Evolutionary conservation across 768 basidiomycete genomes (phyloP).

Genomic region (Myochromella boudieri): DNA sequence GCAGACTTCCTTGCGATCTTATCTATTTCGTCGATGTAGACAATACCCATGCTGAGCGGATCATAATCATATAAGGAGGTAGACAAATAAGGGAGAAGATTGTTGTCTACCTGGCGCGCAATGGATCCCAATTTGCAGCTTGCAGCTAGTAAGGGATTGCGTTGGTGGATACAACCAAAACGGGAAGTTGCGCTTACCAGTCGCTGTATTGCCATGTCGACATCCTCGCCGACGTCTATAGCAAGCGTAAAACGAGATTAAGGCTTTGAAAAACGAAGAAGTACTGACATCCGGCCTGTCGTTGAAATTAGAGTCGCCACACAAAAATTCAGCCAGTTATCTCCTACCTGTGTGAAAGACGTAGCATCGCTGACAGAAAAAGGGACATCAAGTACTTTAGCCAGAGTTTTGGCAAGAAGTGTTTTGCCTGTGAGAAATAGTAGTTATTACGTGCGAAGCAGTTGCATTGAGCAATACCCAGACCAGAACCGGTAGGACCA

Average conservation of each 20-base stretch:
- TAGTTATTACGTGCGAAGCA: not conserved
- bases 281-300: slow-evolving; percentile 74
- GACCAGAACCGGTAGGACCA: slow-evolving; percentile 86
- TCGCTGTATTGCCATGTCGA: slow-evolving; percentile 87
- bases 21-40: slow-evolving; percentile 96
- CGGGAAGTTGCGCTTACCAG: slow-evolving; percentile 45
- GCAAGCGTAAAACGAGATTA: slow-evolving; percentile 9
- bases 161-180: not conserved
- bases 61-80: slow-evolving; percentile 1
- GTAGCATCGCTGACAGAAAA: slow-evolving; percentile 95
- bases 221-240: slow-evolving; percentile 93
- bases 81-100: slow-evolving; percentile 2
- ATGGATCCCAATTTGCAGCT: slow-evolving; percentile 87
- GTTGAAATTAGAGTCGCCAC: slow-evolving; percentile 1
- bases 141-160: slow-evolving; percentile 56
- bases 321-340: not conserved
- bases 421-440: slow-evolving; percentile 71
- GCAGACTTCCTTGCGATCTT: slow-evolving; percentile 75
- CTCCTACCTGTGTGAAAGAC: slow-evolving; percentile 79
- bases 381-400: slow-evolving; percentile 87
- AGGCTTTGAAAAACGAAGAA: too few relatives aligned
- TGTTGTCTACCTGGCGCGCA: slow-evolving; percentile 67
- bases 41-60: slow-evolving; percentile 74
- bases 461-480: slow-evolving; percentile 6
- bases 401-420: slow-evolving; percentile 86